Percentiles rank a stretch among this genome's conserved stretches.
These are phyloP conservation scores for Zizania latifolia DNA, from an alignment of 176 grass and related monocot genomes.

Conservation along the genomic window DNA sequence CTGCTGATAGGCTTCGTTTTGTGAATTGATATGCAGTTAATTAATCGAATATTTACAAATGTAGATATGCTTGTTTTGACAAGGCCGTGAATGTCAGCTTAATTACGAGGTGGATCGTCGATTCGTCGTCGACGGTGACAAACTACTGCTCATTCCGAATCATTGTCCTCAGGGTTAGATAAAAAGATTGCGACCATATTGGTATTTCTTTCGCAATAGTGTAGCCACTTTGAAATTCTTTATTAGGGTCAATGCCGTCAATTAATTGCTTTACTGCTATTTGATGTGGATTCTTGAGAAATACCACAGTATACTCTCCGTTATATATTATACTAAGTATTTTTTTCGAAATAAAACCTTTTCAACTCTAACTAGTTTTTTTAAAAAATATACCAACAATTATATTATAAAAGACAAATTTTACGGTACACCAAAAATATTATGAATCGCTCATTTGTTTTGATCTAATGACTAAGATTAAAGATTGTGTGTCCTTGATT, in stretches of 20 bases:
- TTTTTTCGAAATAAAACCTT: too few species aligned
- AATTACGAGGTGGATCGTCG: too few species aligned
- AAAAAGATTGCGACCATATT: not conserved
- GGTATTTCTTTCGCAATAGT: too few species aligned
- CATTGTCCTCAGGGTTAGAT: not conserved
- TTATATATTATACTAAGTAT: not conserved
- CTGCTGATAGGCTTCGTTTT: not conserved
- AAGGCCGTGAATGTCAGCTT: not conserved
- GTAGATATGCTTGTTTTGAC: not conserved
- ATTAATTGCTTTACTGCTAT: not conserved
- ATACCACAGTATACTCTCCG: too few species aligned
- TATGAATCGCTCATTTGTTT: too few species aligned
- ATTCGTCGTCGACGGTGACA: too few species aligned
- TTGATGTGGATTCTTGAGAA: not conserved
- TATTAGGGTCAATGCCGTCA: not conserved
- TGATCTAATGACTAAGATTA: too few species aligned
- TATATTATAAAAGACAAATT: too few species aligned
- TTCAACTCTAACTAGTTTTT: too few species aligned
- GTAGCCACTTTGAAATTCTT: not conserved
- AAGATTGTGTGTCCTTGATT: too few species aligned
- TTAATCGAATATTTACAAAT: not conserved
- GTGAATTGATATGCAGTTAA: not conserved
- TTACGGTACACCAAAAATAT: too few species aligned
- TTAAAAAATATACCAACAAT: too few species aligned
- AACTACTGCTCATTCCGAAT: not conserved